These are phyloP conservation scores for Ceratocystis variospora DNA, from an alignment of 2,329 filamentous ascomycete species.

Conservation along the genomic window DNA sequence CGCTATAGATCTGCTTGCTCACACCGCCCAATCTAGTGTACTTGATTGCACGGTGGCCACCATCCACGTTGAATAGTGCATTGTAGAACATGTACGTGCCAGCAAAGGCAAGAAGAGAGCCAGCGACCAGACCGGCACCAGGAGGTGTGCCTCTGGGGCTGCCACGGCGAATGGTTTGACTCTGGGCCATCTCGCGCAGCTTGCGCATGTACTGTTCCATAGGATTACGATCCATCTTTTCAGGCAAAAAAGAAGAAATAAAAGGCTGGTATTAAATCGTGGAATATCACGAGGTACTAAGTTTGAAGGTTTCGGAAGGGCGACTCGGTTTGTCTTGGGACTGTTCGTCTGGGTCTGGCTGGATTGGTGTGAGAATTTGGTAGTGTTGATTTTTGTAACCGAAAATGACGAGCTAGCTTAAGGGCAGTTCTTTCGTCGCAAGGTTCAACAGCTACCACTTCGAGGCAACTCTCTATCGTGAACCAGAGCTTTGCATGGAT, in stretches of 20 bases:
- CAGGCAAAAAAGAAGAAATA: background rate
- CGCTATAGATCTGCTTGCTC: slow-evolving; percentile 85
- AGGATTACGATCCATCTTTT: slow-evolving; percentile 25
- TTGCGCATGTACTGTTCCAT: slow-evolving; percentile 39
- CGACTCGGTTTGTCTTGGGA: background rate
- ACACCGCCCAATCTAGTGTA: slow-evolving; percentile 88
- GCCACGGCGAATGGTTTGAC: slow-evolving; percentile 30
- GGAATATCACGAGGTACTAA: background rate
- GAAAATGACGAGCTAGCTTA: background rate
- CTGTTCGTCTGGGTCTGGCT: background rate
- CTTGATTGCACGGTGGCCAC: slow-evolving; percentile 97
- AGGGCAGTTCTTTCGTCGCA: slow-evolving; percentile 1
- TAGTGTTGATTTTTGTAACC: background rate
- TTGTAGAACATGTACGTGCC: slow-evolving; percentile 42
- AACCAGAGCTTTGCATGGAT: background rate
- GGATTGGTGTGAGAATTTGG: too few species aligned
- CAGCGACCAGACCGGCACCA: slow-evolving; percentile 30
- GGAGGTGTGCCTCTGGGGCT: slow-evolving; percentile 29
- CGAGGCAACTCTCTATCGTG: background rate
- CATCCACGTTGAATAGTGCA: slow-evolving; percentile 72
- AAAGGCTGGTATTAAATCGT: background rate
- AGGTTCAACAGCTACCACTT: slow-evolving; percentile 9
- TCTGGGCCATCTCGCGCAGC: slow-evolving; percentile 36
- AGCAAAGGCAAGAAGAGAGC: slow-evolving; percentile 33
- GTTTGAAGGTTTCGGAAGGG: background rate